Conservation (phyloP, 163 green algal genomes). For the Coccomyxa subellipsoidea region DNA sequence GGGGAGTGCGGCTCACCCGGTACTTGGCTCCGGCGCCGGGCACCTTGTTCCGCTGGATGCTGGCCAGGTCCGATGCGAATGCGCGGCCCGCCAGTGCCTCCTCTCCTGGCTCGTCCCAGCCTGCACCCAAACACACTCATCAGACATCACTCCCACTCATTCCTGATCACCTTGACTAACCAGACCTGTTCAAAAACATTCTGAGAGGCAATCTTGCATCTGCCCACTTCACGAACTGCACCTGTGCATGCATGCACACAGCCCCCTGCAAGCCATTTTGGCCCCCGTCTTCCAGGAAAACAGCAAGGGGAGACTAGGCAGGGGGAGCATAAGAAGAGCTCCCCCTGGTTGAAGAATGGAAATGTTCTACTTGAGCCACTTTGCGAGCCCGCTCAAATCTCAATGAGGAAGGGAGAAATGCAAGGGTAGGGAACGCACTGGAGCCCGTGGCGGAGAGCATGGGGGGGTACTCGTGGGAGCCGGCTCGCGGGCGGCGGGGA, state of each 20-base stretch:
- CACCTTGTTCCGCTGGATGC: slow-evolving; percentile 4
- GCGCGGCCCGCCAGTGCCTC: not conserved
- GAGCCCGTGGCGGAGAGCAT: not conserved
- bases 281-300: no score
- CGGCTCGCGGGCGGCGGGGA: not conserved
- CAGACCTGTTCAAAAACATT: no score
- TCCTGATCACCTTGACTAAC: no score
- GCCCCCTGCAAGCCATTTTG: no score
- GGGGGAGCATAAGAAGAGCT: no score
- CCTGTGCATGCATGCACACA: no score
- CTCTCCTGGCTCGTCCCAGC: not conserved
- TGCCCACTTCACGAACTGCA: no score
- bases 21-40: not conserved
- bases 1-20: not conserved
- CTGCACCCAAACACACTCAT: slow-evolving; percentile 3
- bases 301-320: no score
- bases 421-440: not conserved
- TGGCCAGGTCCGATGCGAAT: not conserved
- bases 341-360: no score
- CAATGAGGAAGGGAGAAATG: not conserved
- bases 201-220: no score
- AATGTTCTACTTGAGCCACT: not conserved
- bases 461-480: not conserved
- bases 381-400: not conserved
- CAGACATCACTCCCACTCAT: not conserved